Base-by-base conservation (phyloP, 1,284 basidiomycete species). In the Lentinula novae-zelandiae region DNA sequence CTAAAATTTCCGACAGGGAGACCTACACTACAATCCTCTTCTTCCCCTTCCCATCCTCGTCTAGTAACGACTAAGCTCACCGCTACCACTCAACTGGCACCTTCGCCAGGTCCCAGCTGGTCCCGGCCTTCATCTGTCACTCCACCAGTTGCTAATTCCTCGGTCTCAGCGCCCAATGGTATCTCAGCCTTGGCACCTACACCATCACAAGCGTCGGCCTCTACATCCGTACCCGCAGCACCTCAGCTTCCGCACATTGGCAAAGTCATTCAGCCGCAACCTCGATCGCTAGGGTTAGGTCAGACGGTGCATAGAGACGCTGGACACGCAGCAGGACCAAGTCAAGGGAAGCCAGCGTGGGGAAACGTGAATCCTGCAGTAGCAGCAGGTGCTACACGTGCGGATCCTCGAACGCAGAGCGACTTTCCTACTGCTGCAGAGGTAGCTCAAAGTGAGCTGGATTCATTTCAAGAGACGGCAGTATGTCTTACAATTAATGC, bases 341-440 rank as follows among this genome's bases (percentile, higher is more conserved):
- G 54, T 22, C 61, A 70, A 2, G 70, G 67, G 33, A 88, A 82
- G 68, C 81, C 82, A 9, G 90, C 79, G 3, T 92, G 89, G 89
- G 82, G 84, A 12, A 84, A 79, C 68, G 63, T 84, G 57, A 85
- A 76, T 66, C 67, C 73, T 27, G 67, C 76, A 34, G 60, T 74
- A 49, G 64, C 69, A 17, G 48, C 71, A 46, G 39, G 53, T 49
- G 60, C 77, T 48, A 63, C 69, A 33, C 71, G 73, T 39, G 67
- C 74, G 6, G 81, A 84, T 56, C 73, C 74, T 57, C 72, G 72
- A 53, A 72, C 75, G 20, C 73, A 77, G 40, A 80, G 72, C 63
- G 92, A 94, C 64, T 97, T 97, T 70, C 95, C 95, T 3, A 97
- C 95, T 3, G 93, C 95, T 53, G 93, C 92, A 53, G 95, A 97